phyloP scores from a whole-genome alignment of 306 rosid species.

The Ormosia emarginata region DNA sequence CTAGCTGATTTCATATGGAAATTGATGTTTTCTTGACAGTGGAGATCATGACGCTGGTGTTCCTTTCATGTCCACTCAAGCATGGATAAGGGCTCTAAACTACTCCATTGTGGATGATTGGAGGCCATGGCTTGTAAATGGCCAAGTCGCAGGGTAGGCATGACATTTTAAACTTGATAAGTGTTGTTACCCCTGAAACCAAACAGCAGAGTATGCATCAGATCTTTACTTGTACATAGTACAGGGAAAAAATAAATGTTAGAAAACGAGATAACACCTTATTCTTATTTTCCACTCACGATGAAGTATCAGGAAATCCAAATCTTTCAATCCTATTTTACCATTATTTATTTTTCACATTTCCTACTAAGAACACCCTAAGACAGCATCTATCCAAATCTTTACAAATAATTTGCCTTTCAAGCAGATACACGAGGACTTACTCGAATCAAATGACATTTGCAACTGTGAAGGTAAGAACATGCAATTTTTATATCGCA shows the following conservation, averaged over 20 bases:
- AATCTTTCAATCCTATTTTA: neutral
- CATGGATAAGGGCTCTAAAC: conserved; percentile 52
- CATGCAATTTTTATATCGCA: neutral
- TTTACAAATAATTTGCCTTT: neutral
- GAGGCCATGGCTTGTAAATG: conserved; percentile 46
- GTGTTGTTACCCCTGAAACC: neutral
- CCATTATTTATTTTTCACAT: neutral
- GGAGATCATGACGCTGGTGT: conserved; percentile 48
- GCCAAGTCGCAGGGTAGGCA: conserved; percentile 48
- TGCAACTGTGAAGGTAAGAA: conserved; percentile 47
- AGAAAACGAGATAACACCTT: neutral
- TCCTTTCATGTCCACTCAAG: conserved; percentile 44
- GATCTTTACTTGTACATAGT: neutral
- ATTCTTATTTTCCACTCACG: neutral
- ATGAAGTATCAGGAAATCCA: neutral
- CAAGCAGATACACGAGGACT: conserved; percentile 23
- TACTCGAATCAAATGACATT: conserved; percentile 44
- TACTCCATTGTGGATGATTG: conserved; percentile 34
- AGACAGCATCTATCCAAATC: neutral
- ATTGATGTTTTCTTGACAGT: conserved; percentile 20
- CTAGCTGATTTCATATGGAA: neutral
- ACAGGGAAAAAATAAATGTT: neutral
- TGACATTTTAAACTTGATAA: neutral
- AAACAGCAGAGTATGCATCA: neutral
- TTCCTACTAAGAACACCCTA: neutral